These are phyloP conservation scores for Barnettozyma pratensis DNA, from an alignment of 805 yeast species.

Conservation along the genomic window DNA sequence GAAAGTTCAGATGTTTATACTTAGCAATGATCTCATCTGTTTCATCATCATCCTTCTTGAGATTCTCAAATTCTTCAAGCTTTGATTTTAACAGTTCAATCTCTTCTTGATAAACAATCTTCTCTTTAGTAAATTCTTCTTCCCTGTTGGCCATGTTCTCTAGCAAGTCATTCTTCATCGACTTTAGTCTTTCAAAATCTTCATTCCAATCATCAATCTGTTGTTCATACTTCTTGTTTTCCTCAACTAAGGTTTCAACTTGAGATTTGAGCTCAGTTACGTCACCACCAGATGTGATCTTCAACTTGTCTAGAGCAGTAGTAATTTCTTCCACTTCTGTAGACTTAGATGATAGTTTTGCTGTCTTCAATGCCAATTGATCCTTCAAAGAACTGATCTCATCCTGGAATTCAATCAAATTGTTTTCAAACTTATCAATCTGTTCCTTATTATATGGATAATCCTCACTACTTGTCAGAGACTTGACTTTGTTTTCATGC, in stretches of 20 bases:
- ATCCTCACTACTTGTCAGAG: not conserved
- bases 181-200: slow-evolving; percentile 23
- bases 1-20: slow-evolving; percentile 24
- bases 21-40: slow-evolving; percentile 1
- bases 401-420: slow-evolving; percentile 4
- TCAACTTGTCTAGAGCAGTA: not conserved
- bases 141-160: slow-evolving; percentile 68
- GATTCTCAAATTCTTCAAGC: slow-evolving; percentile 47
- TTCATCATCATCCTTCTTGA: slow-evolving; percentile 32
- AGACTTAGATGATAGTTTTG: not conserved
- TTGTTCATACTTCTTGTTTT: slow-evolving; percentile 7
- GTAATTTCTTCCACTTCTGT: slow-evolving; percentile 1
- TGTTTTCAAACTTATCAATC: slow-evolving; percentile 1
- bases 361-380: not conserved
- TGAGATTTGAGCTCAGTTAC: not conserved
- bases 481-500: slow-evolving; percentile 1
- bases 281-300: not conserved
- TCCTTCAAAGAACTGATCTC: slow-evolving; percentile 1
- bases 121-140: slow-evolving; percentile 49
- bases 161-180: slow-evolving; percentile 56
- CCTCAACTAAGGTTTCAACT: slow-evolving; percentile 2
- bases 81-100: slow-evolving; percentile 39
- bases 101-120: slow-evolving; percentile 44
- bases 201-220: slow-evolving; percentile 18
- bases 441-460: slow-evolving; percentile 2